These are phyloP conservation scores for Xylariaceae sp. DNA, from an alignment of 2,329 filamentous ascomycete genomes.

Conservation along the genomic window DNA sequence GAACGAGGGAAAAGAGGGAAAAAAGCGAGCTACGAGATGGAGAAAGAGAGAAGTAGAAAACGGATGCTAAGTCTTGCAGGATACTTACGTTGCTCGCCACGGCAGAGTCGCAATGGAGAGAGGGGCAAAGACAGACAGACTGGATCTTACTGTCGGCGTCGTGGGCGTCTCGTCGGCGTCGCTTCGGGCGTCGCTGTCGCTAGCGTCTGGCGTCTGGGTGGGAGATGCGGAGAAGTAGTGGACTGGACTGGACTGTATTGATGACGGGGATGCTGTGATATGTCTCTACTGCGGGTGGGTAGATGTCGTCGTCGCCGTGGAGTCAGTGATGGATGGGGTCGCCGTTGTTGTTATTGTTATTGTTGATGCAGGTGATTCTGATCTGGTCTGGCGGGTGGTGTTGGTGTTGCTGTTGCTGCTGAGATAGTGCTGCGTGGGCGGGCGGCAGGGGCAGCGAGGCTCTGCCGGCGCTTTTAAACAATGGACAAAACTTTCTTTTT, in stretches of 20 bases:
- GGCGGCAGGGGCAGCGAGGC: conserved; percentile 14
- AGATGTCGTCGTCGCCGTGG: not conserved
- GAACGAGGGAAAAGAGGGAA: not conserved
- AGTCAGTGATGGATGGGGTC: not conserved
- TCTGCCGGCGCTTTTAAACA: conserved; percentile 19
- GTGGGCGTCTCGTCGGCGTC: conserved; percentile 3
- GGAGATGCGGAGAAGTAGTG: conserved; percentile 1
- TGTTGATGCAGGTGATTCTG: conserved; percentile 6
- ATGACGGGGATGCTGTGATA: not conserved
- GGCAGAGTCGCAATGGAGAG: conserved; percentile 14
- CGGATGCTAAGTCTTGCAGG: conserved; percentile 17
- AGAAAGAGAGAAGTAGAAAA: not conserved
- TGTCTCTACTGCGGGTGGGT: not conserved
- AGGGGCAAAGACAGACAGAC: not conserved
- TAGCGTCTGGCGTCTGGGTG: conserved; percentile 5
- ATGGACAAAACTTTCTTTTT: conserved; percentile 19
- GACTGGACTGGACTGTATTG: not conserved
- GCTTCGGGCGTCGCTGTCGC: not conserved
- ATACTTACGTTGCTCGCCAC: conserved; percentile 17
- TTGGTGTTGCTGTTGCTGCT: not conserved
- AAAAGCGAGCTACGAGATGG: not conserved
- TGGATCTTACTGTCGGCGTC: conserved; percentile 1
- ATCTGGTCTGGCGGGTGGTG: conserved; percentile 4
- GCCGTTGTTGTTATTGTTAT: not conserved
- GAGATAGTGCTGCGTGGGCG: conserved; percentile 4